Base-by-base conservation (phyloP, 176 grass and related monocot genomes). In the Bothriochloa decipiens region DNA sequence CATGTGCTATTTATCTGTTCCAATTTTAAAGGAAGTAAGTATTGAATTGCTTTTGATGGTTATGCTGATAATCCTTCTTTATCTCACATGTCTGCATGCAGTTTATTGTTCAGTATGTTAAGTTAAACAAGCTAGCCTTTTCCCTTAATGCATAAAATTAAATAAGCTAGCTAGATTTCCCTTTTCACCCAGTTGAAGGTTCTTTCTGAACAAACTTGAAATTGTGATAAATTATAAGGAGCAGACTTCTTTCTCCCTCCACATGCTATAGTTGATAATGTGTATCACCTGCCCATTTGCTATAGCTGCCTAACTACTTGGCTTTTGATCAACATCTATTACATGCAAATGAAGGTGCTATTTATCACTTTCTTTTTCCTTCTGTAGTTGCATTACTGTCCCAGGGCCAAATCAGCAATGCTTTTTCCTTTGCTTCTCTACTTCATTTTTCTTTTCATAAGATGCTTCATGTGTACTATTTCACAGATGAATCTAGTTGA, bases 401-500 rank as follows among this genome's bases (percentile, higher is more conserved):
- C n/a, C 80, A 76, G 42, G 14, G 32, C 25, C 65, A 82, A 72
- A 36, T 72, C 45, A 86, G 20, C 43, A 45, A 20, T 86, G 32
- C 57, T 43, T 27, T 55, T 85, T 82, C 72, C 46, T 58, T 76
- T 79, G 25, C 65, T 78, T 74, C 15, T 40, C 68, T 25, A 65
- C 29, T 80, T 83, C 45, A 72, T 81, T 27, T 72, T 47, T 36
- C 36, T 81, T 55, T 71, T 79, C 25, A 32, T 79, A 46, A 74
- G 7, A 78, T 76, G 25, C 62, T 78, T 40, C 25, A 82, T 75
- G 71, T 83, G 13, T 67, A 78, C 75, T 72, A 57, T 82, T 75
- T 61, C 86, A 88, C 89, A 99, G 96, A 99, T 99, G 93, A 99
- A 92, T 82, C 83, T 96, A 79, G 96, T 99, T 47, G 96, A 99